A percentile compares a stretch with the other conserved stretches of the same genome.
These are phyloP conservation scores for Phytophthora constricta DNA, from an alignment of 352 stramenopile species.

Conservation along the genomic window DNA sequence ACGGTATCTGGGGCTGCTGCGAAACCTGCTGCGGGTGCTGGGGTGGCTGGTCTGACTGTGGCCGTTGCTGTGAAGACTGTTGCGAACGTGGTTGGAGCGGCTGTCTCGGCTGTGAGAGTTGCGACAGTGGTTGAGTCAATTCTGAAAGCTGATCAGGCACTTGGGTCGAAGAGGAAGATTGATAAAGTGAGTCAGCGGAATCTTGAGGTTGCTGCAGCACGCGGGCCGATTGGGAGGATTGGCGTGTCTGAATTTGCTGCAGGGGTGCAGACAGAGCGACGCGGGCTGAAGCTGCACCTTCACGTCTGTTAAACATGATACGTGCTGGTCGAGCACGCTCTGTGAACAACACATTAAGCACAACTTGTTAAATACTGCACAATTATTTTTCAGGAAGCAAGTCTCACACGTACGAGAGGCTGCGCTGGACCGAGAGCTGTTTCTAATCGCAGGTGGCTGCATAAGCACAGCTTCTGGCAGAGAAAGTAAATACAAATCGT, in stretches of 20 bases:
- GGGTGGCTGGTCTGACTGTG: conserved; percentile 13
- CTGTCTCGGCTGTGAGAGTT: neutral
- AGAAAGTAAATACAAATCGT: conserved; percentile 69
- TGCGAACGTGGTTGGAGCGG: neutral
- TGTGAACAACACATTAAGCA: conserved; percentile 14
- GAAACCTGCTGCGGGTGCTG: neutral
- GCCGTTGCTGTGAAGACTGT: conserved; percentile 10
- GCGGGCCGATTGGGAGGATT: conserved; percentile 16
- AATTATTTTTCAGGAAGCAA: neutral
- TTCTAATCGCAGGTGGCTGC: conserved; percentile 21
- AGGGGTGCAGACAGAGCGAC: conserved; percentile 38
- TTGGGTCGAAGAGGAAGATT: conserved; percentile 1
- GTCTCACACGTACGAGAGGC: conserved; percentile 31
- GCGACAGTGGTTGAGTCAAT: neutral
- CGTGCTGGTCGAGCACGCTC: conserved; percentile 21
- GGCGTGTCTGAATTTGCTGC: conserved; percentile 15
- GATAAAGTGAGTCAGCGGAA: neutral
- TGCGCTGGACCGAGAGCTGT: conserved; percentile 20
- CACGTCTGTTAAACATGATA: conserved; percentile 9
- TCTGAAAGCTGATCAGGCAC: conserved; percentile 6
- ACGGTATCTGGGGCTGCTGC: conserved; percentile 13
- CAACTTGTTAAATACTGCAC: conserved; percentile 11
- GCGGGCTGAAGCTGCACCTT: conserved; percentile 5
- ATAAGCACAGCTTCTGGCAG: conserved; percentile 27
- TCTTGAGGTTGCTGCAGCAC: conserved; percentile 14